Percentiles rank a stretch among this genome's conserved stretches.
Conservation (phyloP, 768 basidiomycete species). For the Pleurotus platypus region DNA sequence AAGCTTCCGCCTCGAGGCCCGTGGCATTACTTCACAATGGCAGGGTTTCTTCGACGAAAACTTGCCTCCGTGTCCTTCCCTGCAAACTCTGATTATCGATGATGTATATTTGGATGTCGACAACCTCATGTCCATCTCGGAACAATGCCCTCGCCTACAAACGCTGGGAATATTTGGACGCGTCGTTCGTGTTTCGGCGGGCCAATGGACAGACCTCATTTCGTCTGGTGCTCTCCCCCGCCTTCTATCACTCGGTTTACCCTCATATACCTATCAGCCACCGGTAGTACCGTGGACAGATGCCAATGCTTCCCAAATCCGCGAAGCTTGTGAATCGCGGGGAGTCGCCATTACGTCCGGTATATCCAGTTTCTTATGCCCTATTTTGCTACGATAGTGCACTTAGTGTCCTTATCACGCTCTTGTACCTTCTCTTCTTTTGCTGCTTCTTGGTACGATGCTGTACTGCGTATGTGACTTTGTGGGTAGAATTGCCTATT, state of each 20-base stretch:
- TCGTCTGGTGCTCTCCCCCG: conserved; percentile 27
- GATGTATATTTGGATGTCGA: conserved; percentile 37
- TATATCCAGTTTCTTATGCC: not conserved
- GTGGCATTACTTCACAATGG: conserved; percentile 11
- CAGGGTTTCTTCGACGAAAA: conserved; percentile 26
- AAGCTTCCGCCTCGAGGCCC: conserved; percentile 40
- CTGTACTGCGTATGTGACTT: not conserved
- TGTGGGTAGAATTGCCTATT: conserved; percentile 1
- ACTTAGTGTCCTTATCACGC: not conserved
- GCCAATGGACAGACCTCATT: conserved; percentile 42
- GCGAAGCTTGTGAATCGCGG: conserved; percentile 14
- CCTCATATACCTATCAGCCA: conserved; percentile 35
- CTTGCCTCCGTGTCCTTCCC: conserved; percentile 16
- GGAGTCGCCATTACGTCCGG: conserved; percentile 10
- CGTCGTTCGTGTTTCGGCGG: conserved; percentile 26
- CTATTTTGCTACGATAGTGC: not conserved
- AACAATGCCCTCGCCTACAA: conserved; percentile 33
- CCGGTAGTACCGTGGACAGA: conserved; percentile 22
- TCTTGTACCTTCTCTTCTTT: too few species aligned
- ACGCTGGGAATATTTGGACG: conserved; percentile 39
- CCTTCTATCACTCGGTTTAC: conserved; percentile 31
- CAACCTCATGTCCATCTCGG: conserved; percentile 27
- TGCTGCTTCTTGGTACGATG: too few species aligned
- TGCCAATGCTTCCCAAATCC: conserved; percentile 12
- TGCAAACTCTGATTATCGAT: conserved; percentile 38